Evolutionary conservation across 108 stramenopile species (phyloP).

Genomic region (Stephanodiscus triporus): DNA sequence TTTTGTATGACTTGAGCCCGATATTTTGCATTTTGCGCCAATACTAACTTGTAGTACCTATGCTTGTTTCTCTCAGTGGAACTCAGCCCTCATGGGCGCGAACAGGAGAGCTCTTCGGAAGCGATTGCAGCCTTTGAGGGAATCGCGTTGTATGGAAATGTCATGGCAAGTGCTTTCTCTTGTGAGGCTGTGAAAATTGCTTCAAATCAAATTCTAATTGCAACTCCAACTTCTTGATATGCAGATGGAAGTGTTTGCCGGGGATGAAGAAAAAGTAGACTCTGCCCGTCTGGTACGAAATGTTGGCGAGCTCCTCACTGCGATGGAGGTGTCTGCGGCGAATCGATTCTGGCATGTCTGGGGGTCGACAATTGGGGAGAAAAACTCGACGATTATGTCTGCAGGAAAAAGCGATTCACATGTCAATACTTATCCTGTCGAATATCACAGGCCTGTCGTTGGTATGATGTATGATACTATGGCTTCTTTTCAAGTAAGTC

Average conservation of each 20-base stretch:
- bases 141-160: constrained; percentile 87
- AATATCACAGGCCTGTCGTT: constrained; percentile 62
- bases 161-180: constrained; percentile 53
- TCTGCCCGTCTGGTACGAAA: constrained; percentile 60
- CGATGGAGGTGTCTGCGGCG: constrained; percentile 86
- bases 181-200: not conserved
- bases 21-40: not conserved
- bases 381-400: constrained; percentile 12
- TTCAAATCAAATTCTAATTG: constrained; percentile 5
- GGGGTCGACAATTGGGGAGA: constrained; percentile 33
- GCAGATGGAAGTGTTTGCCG: constrained; percentile 45
- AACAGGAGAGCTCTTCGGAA: constrained; percentile 94
- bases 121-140: constrained; percentile 94
- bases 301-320: constrained; percentile 74
- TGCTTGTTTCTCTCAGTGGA: not conserved
- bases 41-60: not conserved
- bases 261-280: constrained; percentile 50
- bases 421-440: constrained; percentile 58
- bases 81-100: constrained; percentile 89
- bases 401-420: constrained; percentile 10
- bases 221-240: not conserved
- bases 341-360: constrained; percentile 91
- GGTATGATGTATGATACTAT: constrained; percentile 86
- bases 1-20: not conserved
- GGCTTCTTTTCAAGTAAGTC: constrained; percentile 59